Base-by-base conservation (phyloP, 1,284 basidiomycete species). In the Ganoderma multipileum region DNA sequence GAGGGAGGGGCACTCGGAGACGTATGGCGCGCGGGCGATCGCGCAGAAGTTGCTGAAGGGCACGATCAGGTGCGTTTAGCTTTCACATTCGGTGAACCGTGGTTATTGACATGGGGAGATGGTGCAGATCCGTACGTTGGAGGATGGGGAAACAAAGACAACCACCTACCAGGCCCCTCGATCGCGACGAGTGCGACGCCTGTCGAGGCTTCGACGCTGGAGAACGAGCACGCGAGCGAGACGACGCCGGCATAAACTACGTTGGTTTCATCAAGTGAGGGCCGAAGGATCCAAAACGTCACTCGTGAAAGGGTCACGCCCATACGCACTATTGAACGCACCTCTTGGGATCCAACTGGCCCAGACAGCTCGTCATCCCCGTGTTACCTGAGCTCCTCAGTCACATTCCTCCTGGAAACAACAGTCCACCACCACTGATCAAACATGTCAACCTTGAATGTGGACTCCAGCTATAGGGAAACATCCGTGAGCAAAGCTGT, bases 21-120 rank as follows among this genome's bases (percentile, higher is more conserved):
- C 91, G 28, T 98, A 96, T 79, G 92, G 96, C 23, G 96, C 96
- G 0, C 85, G 96, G 38, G 93, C 94, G 14, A 93, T 96, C 65
- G 91, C 91, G 0, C 87, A 89, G 76, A 92, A 91, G 77, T 74
- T 96, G 75, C 80, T 96, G 72, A 85, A 84, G 57, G 95, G 95
- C 0, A 91, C 88, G 2, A 89, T 95, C 74, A 83, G 92, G 91
- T 92, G 71, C 62, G 87, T 82, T 58, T 52, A 4, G 63, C 33
- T 33, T 20, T 12, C 41, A 28, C 36, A 1, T 26, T 14, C 14
- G 18, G 11, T 23, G 36, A 1, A 26, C 8, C n/a, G 59, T 9
- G 23, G 28, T n/a, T 52, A 20, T 64, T 70, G 33, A 68, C 50
- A 91, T 72, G 89, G 91, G 11, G 91, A 94, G 74, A 81, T 79